Evolutionary conservation across 441 rosid species (phyloP).

Genomic region (Geranium incanum): DNA sequence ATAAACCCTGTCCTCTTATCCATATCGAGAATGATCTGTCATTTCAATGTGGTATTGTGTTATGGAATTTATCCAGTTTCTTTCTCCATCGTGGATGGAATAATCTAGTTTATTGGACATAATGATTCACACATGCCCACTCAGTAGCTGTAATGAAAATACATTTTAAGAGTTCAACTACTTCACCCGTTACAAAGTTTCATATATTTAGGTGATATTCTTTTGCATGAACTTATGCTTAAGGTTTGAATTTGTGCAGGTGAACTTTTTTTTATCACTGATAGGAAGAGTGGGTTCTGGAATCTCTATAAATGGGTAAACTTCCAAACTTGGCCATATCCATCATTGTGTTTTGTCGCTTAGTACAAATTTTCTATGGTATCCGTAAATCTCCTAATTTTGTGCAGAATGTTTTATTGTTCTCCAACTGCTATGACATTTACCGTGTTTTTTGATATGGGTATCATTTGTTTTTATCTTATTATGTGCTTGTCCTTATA

Average conservation of each 20-base stretch:
- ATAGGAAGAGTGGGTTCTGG: conserved; percentile 78
- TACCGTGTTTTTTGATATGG: not conserved
- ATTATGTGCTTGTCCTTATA: not conserved
- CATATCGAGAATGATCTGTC: not conserved
- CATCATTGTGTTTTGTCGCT: conserved; percentile 2
- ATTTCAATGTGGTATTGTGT: not conserved
- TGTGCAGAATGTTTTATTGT: not conserved
- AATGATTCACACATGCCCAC: conserved; percentile 1
- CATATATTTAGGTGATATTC: not conserved
- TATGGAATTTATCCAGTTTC: conserved; percentile 6
- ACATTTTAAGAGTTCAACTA: not conserved
- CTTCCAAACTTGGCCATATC: not conserved
- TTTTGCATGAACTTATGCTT: conserved; percentile 15
- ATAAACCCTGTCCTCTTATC: not conserved
- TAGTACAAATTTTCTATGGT: not conserved
- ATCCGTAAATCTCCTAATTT: not conserved
- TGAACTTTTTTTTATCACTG: conserved; percentile 72
- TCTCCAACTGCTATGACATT: not conserved
- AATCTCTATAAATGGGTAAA: conserved; percentile 85
- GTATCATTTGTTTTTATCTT: not conserved
- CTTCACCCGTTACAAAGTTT: not conserved
- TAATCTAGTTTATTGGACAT: not conserved
- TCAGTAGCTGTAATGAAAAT: conserved; percentile 11
- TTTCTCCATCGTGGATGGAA: not conserved
- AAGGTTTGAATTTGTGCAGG: conserved; percentile 39